These are phyloP conservation scores for Ochetophila trinervis DNA, from an alignment of 306 rosid species.

Conservation along the genomic window DNA sequence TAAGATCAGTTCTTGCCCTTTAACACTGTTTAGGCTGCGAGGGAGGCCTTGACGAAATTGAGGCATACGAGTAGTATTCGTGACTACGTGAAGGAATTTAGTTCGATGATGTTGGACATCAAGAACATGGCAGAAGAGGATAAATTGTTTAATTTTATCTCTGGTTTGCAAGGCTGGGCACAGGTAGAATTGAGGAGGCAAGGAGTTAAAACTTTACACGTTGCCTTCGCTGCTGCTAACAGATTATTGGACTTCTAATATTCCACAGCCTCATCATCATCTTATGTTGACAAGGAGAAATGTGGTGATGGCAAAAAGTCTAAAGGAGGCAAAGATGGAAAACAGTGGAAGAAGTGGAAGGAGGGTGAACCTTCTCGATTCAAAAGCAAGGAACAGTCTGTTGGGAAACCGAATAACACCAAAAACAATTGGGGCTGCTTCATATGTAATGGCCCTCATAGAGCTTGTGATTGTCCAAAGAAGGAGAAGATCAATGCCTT, in stretches of 20 bases:
- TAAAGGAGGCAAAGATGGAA: not conserved
- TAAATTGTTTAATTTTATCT: conserved; percentile 1
- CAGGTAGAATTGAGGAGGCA: not conserved
- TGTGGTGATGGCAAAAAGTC: not conserved
- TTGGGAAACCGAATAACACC: not conserved
- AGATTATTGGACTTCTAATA: not conserved
- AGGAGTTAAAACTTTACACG: not conserved
- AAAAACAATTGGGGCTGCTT: not conserved
- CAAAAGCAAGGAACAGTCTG: not conserved
- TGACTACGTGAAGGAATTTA: not conserved
- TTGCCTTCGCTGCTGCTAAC: not conserved
- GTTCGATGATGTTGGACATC: conserved; percentile 1
- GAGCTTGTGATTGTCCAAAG: not conserved
- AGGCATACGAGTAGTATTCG: not conserved
- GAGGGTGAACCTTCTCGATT: not conserved
- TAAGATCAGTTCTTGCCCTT: not conserved
- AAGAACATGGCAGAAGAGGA: conserved; percentile 3
- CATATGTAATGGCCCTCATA: not conserved
- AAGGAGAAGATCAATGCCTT: not conserved
- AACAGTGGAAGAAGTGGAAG: not conserved
- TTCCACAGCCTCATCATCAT: not conserved
- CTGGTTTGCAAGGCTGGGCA: not conserved
- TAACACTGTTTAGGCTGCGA: not conserved
- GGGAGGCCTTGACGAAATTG: not conserved
- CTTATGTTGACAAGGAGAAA: not conserved